Evolutionary conservation across 2,329 filamentous ascomycete species (phyloP).

Genomic region (Amphichorda felina): DNA sequence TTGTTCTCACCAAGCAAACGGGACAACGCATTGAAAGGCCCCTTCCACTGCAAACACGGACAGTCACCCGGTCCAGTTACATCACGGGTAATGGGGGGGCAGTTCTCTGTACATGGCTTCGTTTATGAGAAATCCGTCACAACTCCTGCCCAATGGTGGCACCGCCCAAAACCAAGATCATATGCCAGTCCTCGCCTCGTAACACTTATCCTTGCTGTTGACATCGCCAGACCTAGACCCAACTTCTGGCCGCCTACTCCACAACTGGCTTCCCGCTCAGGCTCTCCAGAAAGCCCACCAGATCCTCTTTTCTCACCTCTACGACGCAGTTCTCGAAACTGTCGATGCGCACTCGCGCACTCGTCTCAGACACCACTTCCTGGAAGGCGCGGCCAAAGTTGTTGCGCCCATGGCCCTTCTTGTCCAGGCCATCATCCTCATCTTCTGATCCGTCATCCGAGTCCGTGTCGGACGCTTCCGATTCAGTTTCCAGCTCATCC

Average conservation of each 20-base stretch:
- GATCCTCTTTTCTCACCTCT: conserved; percentile 93
- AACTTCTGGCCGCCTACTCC: conserved; percentile 24
- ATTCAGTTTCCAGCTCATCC: conserved; percentile 34
- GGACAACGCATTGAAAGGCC: no score
- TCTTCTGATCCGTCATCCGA: conserved; percentile 40
- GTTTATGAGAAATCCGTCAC: neutral
- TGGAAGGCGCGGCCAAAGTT: conserved; percentile 92
- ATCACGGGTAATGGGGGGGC: no score
- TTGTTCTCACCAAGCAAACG: no score
- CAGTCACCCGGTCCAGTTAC: no score
- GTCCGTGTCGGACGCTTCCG: conserved; percentile 22
- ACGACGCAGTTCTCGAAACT: conserved; percentile 97
- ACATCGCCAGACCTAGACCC: neutral
- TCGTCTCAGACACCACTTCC: conserved; percentile 86
- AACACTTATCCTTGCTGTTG: neutral
- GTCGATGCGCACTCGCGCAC: conserved; percentile 79
- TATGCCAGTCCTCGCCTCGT: neutral
- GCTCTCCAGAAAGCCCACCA: conserved; percentile 80
- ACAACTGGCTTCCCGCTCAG: conserved; percentile 85
- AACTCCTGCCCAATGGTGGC: neutral
- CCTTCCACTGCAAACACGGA: no score
- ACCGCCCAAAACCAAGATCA: neutral
- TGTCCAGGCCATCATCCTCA: conserved; percentile 38
- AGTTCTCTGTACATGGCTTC: neutral
- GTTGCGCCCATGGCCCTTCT: conserved; percentile 66